Evolutionary conservation across 495 filamentous ascomycete genomes (phyloP), one percentile per base, ranked within the genome.

Genomic region (Aspergillus bertholletiae): DNA sequence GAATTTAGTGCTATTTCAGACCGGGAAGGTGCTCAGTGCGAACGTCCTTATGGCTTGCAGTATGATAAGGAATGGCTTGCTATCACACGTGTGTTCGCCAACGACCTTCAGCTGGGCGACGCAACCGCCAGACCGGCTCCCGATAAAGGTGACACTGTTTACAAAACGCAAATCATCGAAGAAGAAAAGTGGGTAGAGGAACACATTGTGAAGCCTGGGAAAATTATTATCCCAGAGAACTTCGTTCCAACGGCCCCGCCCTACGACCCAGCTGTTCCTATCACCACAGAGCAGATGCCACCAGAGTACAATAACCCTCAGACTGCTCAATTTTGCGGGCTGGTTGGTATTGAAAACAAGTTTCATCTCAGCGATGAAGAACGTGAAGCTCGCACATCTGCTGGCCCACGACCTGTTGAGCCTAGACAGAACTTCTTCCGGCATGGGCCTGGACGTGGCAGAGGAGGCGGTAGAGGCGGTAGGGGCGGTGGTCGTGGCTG

Each of bases 41-140:
- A 63, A 23, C 55, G 73, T 15, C 74, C 71, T 2, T 63, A 72
- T 44, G 65, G 67, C 6, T 81, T 97, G 4, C 69, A 83, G 28
- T 97, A 97, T 67, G 94, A 98, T 67, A 84, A 85, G 26, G 94
- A 98, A 73, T 98, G 92, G 92, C 83, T 97, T 3, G 87, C 94
- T 7, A 96, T 98, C 58, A 89, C 86, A 2, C 90, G 92, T 13
- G 85, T 85, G 2, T 92, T 96, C 62, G 83, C 86, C 23, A 54
- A 75, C 0, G 74, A 82, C 30, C 72, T 90, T 3, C 62, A 67
- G 5, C 71, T 92, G 30, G 87, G 86, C 24, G 74, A 88, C 57
- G 74, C 72, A 3, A 63, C 54, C 11, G 76, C 78, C 1, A 61
- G 58, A 8, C 57, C 73, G 0, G 73, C 87, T 0, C 59, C 66